phyloP scores from a whole-genome alignment of 2,329 filamentous ascomycete genomes.

The Gnomoniopsis sp. region DNA sequence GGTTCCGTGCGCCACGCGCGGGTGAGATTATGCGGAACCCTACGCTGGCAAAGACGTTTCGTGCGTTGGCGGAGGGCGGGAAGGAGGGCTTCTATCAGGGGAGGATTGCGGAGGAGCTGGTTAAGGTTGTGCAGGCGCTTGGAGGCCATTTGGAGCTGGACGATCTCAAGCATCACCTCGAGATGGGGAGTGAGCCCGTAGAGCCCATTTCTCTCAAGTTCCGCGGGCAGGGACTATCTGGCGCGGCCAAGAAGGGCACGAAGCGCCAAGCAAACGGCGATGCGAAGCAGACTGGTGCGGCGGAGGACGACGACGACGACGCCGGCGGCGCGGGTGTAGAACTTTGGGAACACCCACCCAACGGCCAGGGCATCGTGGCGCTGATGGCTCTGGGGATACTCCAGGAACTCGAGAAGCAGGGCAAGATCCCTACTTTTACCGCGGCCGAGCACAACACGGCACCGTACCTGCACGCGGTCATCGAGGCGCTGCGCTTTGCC shows the following conservation, averaged over 20 bases:
- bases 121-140: constrained; percentile 71
- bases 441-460: constrained; percentile 76
- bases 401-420: constrained; percentile 74
- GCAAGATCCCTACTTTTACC: constrained; percentile 69
- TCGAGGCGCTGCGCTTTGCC: constrained; percentile 83
- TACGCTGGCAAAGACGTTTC: constrained; percentile 76
- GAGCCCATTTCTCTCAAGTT: constrained; percentile 83
- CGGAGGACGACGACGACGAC: background rate
- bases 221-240: constrained; percentile 53
- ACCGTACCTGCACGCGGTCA: constrained; percentile 77
- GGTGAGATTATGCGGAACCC: constrained; percentile 91
- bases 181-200: constrained; percentile 68
- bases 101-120: constrained; percentile 73
- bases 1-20: constrained; percentile 68
- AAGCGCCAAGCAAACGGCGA: constrained; percentile 32
- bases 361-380: constrained; percentile 92
- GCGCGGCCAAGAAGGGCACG: constrained; percentile 20
- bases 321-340: constrained; percentile 55
- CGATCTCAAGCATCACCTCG: constrained; percentile 74
- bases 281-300: constrained; percentile 29
- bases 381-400: constrained; percentile 92
- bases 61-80: constrained; percentile 71
- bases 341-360: constrained; percentile 95
- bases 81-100: constrained; percentile 92
- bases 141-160: constrained; percentile 77